Percentiles rank a stretch among this genome's conserved stretches.
These are phyloP conservation scores for Cairneyella variabilis DNA, from an alignment of 495 filamentous ascomycete species.

Conservation along the genomic window DNA sequence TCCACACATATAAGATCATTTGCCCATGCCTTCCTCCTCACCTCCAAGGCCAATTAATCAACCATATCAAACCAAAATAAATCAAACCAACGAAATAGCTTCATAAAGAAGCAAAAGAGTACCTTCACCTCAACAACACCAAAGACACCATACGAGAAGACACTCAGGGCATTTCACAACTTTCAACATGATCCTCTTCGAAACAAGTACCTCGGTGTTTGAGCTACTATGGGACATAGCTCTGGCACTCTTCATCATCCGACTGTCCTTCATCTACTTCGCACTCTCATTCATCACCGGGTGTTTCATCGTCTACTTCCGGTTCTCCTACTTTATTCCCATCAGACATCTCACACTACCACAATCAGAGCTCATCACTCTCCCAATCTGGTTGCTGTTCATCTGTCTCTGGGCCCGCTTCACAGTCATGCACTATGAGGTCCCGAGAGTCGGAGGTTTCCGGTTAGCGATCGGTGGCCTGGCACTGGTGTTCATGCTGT, in stretches of 20 bases:
- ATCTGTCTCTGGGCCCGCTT: conserved; percentile 11
- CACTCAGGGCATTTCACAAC: too few species aligned
- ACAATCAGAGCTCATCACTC: background rate
- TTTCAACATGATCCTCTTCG: conserved; percentile 21
- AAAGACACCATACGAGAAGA: conserved; percentile 4
- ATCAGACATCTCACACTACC: conserved; percentile 8
- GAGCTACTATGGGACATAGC: conserved; percentile 24
- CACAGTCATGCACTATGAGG: conserved; percentile 13
- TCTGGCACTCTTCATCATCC: conserved; percentile 24
- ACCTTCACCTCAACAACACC: background rate
- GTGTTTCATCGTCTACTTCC: conserved; percentile 6
- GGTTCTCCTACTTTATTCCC: conserved; percentile 2
- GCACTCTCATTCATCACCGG: conserved; percentile 13
- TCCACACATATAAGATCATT: background rate
- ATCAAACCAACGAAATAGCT: background rate
- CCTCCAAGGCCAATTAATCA: background rate
- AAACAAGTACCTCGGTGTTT: conserved; percentile 17
- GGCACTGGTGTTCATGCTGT: conserved; percentile 16
- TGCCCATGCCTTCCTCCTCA: background rate
- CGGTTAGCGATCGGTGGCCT: conserved; percentile 14
- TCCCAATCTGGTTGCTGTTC: conserved; percentile 8
- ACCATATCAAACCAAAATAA: background rate
- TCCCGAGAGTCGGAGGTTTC: conserved; percentile 14
- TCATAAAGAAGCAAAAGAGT: background rate
- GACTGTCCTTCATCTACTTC: conserved; percentile 20